Base-by-base conservation (phyloP, 2,329 filamentous ascomycete genomes). In the Pseudogymnoascus sp. region DNA sequence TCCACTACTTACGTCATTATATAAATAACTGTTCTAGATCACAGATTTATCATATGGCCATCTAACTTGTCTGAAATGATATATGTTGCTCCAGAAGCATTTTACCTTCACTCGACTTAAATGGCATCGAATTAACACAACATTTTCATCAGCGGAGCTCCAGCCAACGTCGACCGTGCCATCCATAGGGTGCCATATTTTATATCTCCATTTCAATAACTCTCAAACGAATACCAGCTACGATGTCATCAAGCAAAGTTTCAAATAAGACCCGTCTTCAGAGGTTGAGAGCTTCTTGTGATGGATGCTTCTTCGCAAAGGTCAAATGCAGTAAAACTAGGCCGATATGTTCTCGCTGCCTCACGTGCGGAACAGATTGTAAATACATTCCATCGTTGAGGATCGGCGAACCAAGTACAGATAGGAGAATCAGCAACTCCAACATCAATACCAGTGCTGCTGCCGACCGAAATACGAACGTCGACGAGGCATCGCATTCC, bases 221-320 rank as follows among this genome's bases (percentile, higher is more conserved):
- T 53, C 47, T 31, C 3, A 31, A 53, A 53, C 47, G n/a, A 53
- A 53, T 42, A 25, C 23, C 14, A 11, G 23, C 42, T 50, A 59
- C 61, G 62, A 68, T 66, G 64, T 65, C 65, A 16, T 53, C 61
- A 50, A 62, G 23, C 23, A 63, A 65, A 38, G 59, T 53, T 59
- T 40, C 50, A 40, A 61, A 63, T 31, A 77, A 77, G 64, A 67
- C 73, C 65, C 74, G 75, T 35, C 75, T 77, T 66, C 76, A 76
- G 59, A 76, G 77, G 53, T 72, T 80, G 31, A 73, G 79, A 64
- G 77, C 77, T 21, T 82, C 80, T 16, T 83, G 81, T 69, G 80
- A 83, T 65, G 79, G 78, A 6, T 83, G 81, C 71, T 82, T 82
- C 69, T 71, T 81, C 18, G 80, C 80, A 65, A 83, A 83, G 69